A percentile compares a stretch with the other conserved stretches of the same genome.
Evolutionary conservation across 2,329 filamentous ascomycete species (phyloP).

Genomic region (Pseudohalonectria lignicola): DNA sequence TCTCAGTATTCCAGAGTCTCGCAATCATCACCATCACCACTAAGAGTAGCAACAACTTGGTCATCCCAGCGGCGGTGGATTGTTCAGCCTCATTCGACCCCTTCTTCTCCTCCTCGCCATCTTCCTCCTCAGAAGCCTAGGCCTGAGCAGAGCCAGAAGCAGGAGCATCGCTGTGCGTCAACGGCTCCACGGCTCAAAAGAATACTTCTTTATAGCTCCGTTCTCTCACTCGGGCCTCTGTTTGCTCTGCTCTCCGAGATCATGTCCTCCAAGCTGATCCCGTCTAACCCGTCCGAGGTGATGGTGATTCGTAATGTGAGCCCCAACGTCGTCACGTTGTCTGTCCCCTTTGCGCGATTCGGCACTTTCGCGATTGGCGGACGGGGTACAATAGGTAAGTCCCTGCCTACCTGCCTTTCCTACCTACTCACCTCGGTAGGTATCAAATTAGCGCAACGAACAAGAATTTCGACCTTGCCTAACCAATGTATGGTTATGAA

Average conservation of each 20-base stretch:
- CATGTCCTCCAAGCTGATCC: conserved; percentile 56
- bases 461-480: too few relatives aligned
- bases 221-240: neutral
- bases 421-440: neutral
- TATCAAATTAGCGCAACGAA: neutral
- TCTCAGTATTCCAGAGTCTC: too few relatives aligned
- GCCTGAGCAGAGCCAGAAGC: too few relatives aligned
- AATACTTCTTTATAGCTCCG: too few relatives aligned
- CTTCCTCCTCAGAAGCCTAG: too few relatives aligned
- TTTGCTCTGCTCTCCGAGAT: neutral
- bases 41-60: too few relatives aligned
- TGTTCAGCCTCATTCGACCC: too few relatives aligned
- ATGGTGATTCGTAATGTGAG: conserved; percentile 87
- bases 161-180: too few relatives aligned
- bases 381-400: conserved; percentile 66
- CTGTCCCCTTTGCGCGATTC: conserved; percentile 74
- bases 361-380: conserved; percentile 76
- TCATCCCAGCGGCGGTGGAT: too few relatives aligned
- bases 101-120: too few relatives aligned
- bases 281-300: conserved; percentile 62
- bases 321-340: conserved; percentile 67
- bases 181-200: too few relatives aligned
- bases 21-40: too few relatives aligned
- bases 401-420: neutral
- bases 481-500: conserved; percentile 6